phyloP scores from a whole-genome alignment of 164 flowering plant genomes.

The Umbilicus rupestris region DNA sequence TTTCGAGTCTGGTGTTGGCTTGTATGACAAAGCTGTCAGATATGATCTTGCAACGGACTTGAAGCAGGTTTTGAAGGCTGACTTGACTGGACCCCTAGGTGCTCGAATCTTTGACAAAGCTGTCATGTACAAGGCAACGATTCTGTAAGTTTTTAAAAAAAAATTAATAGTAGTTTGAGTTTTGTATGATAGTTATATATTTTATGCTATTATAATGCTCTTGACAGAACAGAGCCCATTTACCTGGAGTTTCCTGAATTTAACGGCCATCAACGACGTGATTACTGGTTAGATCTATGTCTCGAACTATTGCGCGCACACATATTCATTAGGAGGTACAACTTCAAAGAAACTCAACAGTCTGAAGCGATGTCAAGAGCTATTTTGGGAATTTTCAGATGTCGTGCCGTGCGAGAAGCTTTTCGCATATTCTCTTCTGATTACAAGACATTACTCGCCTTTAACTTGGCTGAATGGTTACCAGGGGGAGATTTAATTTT shows the following conservation, averaged over 20 bases:
- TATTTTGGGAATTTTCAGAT: slow-evolving; percentile 49
- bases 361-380: slow-evolving; percentile 72
- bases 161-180: background rate
- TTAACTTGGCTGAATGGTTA: slow-evolving; percentile 73
- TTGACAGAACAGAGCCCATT: slow-evolving; percentile 65
- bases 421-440: slow-evolving; percentile 40
- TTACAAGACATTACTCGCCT: slow-evolving; percentile 56
- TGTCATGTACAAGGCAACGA: slow-evolving; percentile 67
- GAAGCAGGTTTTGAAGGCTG: slow-evolving; percentile 83
- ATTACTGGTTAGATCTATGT: slow-evolving; percentile 78
- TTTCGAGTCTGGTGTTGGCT: slow-evolving; percentile 83
- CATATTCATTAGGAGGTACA: slow-evolving; percentile 47
- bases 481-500: slow-evolving; percentile 71
- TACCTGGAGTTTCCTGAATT: slow-evolving; percentile 81
- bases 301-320: slow-evolving; percentile 66
- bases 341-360: slow-evolving; percentile 38
- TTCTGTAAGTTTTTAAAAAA: slow-evolving; percentile 42
- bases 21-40: slow-evolving; percentile 66
- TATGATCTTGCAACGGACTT: slow-evolving; percentile 62
- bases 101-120: slow-evolving; percentile 89
- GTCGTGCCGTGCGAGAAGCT: slow-evolving; percentile 71
- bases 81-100: slow-evolving; percentile 87
- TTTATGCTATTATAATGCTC: slow-evolving; percentile 9
- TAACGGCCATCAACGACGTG: slow-evolving; percentile 73
- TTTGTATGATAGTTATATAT: background rate